Evolutionary conservation across 2,329 filamentous ascomycete species (phyloP), one percentile per base, ranked within the genome.

Genomic region (Gliomastix tumulicola): DNA sequence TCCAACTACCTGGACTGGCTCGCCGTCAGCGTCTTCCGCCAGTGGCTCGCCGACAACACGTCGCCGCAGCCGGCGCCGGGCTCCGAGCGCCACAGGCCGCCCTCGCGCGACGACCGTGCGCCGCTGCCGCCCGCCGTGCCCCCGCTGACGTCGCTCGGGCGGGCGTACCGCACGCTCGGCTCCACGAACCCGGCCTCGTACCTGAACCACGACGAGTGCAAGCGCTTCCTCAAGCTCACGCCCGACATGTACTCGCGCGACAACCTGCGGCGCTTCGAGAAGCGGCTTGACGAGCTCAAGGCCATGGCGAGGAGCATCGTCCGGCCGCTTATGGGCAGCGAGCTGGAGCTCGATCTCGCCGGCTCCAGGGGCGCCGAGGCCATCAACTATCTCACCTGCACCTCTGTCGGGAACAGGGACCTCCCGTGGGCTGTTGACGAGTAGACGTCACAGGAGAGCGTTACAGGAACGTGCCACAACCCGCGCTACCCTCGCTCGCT

Each of bases 41-140:
- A 95, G 59, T 96, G 89, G 88, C 70, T 96, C 7, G 87, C 88
- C 5, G 89, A 96, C 50, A 90, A 88, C 57, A 94, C 86, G 5
- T 83, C 85, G 3, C 83, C 87, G 0, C 74, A 82, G 4, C 77
- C 63, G 11, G 39, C 59, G 37, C 47, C 56, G 44, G 41, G 47
- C 34, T 21, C 45, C 43, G 41, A 46, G 46, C 15, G 41, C 39
- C n/a, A n/a, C n/a, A n/a, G n/a, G n/a, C n/a, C n/a, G n/a, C 30
- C 32, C 13, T 51, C 54, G 21, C 53, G 54, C 34, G 53, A 59
- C 31, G 44, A 46, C 48, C 51, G 45, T 48, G 46, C 53, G 55
- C 56, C 49, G 44, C 56, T 58, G 22, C 55, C 64, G 11, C 56
- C 62, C 34, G 41, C 61, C 27, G 37, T 57, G 5, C 64, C 69